Evolutionary conservation across 2,329 filamentous ascomycete species (phyloP), one percentile per base, ranked within the genome.

Genomic region (Tolypocladium ophioglossoides): DNA sequence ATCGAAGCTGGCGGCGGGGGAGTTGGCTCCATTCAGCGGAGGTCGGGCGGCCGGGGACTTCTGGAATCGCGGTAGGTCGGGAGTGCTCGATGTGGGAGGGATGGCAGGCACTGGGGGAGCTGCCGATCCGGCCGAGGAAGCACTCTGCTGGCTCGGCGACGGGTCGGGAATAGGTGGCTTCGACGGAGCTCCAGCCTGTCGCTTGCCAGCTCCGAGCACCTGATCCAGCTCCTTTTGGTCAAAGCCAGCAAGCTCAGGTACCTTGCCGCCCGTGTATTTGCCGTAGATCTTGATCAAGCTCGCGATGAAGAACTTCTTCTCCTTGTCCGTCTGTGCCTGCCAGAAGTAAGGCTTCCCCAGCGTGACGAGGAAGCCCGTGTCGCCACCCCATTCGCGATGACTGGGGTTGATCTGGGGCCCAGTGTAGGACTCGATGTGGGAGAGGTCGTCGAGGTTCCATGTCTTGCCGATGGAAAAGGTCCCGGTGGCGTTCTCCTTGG

Each of bases 241-340:
- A 67, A 99, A 97, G 9, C 92, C 92, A 54, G 82, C 75, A 52
- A 99, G 77, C 55, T 87, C 81, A 2, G 94, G 94, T 35, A 83
- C 72, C 64, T 85, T 87, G 14, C 92, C 92, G 32, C 89, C 88
- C 1, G 94, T 97, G 67, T 97, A 99, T 72, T 97, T 99, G 63
- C 85, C 85, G 69, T 89, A 99, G 60, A 99, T 96, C 71, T 97
- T 99, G 66, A 97, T 84, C 62, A 97, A 73, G 70, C 91, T 96
- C 37, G 89, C 91, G 64, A 99, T 94, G 71, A 99, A 99, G 73
- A 97, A 97, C 67, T 96, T 92, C 77, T 96, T 97, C 72, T 99
- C 94, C 74, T 96, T 96, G 52, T 89, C 81, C 1, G 89, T 94
- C 59, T 90, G 85, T 37, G 94, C 91, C 70, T 95, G 84, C 94